These are phyloP conservation scores for Gossypium herbaceum DNA, from an alignment of 345 rosid species.

Conservation along the genomic window DNA sequence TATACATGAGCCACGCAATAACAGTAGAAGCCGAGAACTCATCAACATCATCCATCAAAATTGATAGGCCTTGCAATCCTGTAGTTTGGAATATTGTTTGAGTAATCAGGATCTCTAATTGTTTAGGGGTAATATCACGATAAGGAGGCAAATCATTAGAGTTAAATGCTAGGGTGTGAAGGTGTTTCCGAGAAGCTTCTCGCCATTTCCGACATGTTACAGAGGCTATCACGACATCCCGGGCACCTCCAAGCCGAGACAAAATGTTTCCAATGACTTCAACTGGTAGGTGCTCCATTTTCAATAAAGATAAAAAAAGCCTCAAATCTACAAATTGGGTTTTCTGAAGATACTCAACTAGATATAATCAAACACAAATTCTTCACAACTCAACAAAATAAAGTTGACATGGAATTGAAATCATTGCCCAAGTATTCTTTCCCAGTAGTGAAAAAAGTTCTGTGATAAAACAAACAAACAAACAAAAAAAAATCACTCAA, in stretches of 20 bases:
- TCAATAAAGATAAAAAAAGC: neutral
- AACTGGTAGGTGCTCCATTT: constrained; percentile 78
- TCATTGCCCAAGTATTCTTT: neutral
- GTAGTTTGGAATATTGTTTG: constrained; percentile 78
- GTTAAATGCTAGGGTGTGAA: constrained; percentile 69
- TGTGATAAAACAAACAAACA: constrained; percentile 9
- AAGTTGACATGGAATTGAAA: neutral
- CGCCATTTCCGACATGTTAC: constrained; percentile 80
- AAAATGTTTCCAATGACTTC: constrained; percentile 90
- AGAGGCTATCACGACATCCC: constrained; percentile 78
- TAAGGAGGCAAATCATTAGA: constrained; percentile 60
- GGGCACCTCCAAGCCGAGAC: constrained; percentile 69
- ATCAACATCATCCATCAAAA: constrained; percentile 66
- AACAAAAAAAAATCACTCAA: constrained; percentile 1
- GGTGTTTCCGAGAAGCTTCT: constrained; percentile 67
- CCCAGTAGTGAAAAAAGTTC: constrained; percentile 4
- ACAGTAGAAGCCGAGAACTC: constrained; percentile 69
- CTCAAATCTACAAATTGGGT: constrained; percentile 10
- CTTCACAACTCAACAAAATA: constrained; percentile 9
- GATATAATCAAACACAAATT: neutral
- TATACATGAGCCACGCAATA: constrained; percentile 82
- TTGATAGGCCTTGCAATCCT: constrained; percentile 61
- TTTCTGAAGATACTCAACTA: constrained; percentile 1
- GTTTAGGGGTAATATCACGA: constrained; percentile 49
- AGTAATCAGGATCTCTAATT: constrained; percentile 70